phyloP scores from a whole-genome alignment of 352 stramenopile species.

The Globisporangium polare region DNA sequence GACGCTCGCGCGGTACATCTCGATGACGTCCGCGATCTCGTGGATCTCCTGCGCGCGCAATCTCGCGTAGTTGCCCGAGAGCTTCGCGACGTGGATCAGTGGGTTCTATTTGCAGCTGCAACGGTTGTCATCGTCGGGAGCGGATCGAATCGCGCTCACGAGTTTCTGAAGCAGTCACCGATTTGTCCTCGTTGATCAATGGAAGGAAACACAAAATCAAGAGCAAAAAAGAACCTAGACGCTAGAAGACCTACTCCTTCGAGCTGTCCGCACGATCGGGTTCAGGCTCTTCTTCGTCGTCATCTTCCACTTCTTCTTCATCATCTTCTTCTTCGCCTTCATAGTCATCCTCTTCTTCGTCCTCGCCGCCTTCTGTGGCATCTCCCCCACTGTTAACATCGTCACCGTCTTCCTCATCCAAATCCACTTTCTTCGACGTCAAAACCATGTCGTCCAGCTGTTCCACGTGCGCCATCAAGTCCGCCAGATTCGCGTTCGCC shows the following conservation, averaged over 20 bases:
- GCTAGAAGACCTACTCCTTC: not conserved
- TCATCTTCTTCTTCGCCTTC: not conserved
- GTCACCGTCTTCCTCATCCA: not conserved
- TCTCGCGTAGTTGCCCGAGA: too few relatives aligned
- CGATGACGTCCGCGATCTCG: too few relatives aligned
- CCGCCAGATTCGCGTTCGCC: slow-evolving; percentile 4
- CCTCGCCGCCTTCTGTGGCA: not conserved
- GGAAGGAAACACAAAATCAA: too few relatives aligned
- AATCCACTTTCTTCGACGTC: not conserved
- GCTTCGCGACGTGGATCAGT: too few relatives aligned
- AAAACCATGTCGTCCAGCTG: slow-evolving; percentile 5
- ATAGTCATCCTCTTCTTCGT: not conserved
- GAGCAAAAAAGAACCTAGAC: too few relatives aligned
- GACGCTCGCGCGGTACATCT: too few relatives aligned
- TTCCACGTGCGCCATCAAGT: slow-evolving; percentile 9
- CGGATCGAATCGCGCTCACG: too few relatives aligned
- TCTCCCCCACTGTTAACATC: not conserved
- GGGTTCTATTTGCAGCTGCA: too few relatives aligned
- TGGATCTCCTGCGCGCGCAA: too few relatives aligned
- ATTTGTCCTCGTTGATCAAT: too few relatives aligned
- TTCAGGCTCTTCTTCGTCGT: not conserved
- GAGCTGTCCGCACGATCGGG: not conserved
- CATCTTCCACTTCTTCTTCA: not conserved
- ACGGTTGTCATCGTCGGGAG: too few relatives aligned
- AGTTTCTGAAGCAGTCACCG: too few relatives aligned